Conservation (phyloP, 352 stramenopile species). For the Aphanomyces invadans region DNA sequence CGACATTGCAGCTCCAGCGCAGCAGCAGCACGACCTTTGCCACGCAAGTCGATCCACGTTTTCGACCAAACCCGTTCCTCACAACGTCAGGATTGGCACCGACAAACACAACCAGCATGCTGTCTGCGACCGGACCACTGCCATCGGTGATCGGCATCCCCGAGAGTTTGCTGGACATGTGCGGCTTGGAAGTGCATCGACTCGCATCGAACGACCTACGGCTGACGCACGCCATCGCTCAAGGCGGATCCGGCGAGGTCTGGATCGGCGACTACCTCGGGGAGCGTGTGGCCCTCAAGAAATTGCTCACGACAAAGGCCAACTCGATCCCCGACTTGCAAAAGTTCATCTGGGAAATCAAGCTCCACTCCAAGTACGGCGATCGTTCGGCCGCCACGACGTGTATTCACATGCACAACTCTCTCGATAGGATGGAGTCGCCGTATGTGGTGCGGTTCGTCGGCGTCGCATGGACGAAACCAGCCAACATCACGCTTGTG, state of each 20-base stretch:
- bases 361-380: slow-evolving; percentile 14
- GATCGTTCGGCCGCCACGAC: too few species aligned
- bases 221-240: slow-evolving; percentile 34
- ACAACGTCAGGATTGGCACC: neutral
- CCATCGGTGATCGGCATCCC: too few species aligned
- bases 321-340: neutral
- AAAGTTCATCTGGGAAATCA: slow-evolving; percentile 22
- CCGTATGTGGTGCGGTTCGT: slow-evolving; percentile 27
- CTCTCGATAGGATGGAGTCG: neutral
- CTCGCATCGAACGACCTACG: neutral
- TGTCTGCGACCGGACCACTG: too few species aligned
- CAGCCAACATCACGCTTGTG: slow-evolving; percentile 35
- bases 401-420: too few species aligned
- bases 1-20: too few species aligned
- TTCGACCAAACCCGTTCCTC: too few species aligned
- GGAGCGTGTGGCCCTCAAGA: slow-evolving; percentile 67
- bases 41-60: too few species aligned
- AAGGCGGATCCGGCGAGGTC: slow-evolving; percentile 73
- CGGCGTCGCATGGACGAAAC: slow-evolving; percentile 42
- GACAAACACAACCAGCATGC: too few species aligned
- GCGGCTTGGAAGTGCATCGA: slow-evolving; percentile 6
- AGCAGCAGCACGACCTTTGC: too few species aligned
- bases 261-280: slow-evolving; percentile 75
- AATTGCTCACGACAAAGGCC: slow-evolving; percentile 59
- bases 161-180: neutral